Conservation (phyloP, 208 protist genomes). For the Trypanosoma congolense region DNA sequence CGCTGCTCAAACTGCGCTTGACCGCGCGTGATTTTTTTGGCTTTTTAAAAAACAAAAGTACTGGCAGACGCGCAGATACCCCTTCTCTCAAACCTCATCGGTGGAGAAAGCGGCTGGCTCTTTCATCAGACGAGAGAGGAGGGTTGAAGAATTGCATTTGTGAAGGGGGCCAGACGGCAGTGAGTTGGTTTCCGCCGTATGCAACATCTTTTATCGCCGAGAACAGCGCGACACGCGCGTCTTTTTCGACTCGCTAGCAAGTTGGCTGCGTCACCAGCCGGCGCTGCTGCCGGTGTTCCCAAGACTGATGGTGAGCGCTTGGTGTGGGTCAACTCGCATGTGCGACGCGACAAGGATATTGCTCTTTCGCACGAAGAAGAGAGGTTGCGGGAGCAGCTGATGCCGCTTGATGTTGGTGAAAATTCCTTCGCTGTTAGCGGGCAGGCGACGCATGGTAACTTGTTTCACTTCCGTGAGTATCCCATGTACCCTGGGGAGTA, state of each 20-base stretch:
- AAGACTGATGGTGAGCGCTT: constrained; percentile 73
- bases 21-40: too few species aligned
- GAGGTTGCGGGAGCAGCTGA: constrained; percentile 44
- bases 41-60: too few species aligned
- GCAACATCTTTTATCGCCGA: constrained; percentile 81
- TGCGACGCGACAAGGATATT: constrained; percentile 62
- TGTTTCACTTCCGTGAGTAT: constrained; percentile 89
- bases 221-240: constrained; percentile 87
- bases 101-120: too few species aligned
- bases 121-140: too few species aligned
- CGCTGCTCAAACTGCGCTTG: too few species aligned
- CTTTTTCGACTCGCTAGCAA: constrained; percentile 62
- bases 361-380: constrained; percentile 74
- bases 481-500: constrained; percentile 91
- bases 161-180: too few species aligned
- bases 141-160: too few species aligned
- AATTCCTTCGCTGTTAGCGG: constrained; percentile 55
- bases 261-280: constrained; percentile 15
- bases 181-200: too few species aligned
- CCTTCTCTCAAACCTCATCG: too few species aligned
- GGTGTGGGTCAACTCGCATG: constrained; percentile 79
- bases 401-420: constrained; percentile 64
- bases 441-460: constrained; percentile 76
- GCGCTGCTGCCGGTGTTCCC: constrained; percentile 24
- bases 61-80: too few species aligned